Conservation (phyloP, 2,329 filamentous ascomycete genomes). For the Exophiala aquamarina region DNA sequence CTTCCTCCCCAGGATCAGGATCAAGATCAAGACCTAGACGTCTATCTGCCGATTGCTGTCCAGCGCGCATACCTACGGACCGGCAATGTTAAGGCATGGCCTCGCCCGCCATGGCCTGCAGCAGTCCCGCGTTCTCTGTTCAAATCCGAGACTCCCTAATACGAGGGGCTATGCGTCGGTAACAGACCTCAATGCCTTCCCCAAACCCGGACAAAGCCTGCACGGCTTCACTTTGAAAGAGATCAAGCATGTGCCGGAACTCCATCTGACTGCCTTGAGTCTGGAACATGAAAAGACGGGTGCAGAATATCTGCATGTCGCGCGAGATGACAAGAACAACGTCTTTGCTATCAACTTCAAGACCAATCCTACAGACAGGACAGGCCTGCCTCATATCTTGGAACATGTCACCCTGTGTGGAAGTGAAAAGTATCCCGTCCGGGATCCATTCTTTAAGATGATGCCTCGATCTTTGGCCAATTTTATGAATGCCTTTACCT, state of each 20-base stretch:
- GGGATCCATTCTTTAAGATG: slow-evolving; percentile 99
- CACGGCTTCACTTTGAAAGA: slow-evolving; percentile 91
- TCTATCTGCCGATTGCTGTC: background rate
- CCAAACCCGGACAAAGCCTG: slow-evolving; percentile 77
- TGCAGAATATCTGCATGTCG: slow-evolving; percentile 93
- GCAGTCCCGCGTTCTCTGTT: background rate
- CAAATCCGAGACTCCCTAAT: background rate
- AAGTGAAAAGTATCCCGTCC: slow-evolving; percentile 95
- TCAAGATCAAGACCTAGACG: too few relatives aligned
- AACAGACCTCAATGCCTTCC: slow-evolving; percentile 73
- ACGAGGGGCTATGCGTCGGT: slow-evolving; percentile 58
- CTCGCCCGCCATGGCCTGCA: slow-evolving; percentile 19
- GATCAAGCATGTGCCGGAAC: slow-evolving; percentile 88
- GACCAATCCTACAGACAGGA: slow-evolving; percentile 95
- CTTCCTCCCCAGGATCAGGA: too few relatives aligned
- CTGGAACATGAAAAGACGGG: slow-evolving; percentile 93
- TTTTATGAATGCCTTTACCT: slow-evolving; percentile 99
- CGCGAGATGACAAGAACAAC: slow-evolving; percentile 95
- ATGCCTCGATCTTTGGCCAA: slow-evolving; percentile 95
- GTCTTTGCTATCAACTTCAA: slow-evolving; percentile 99
- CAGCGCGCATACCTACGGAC: background rate
- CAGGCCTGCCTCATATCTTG: slow-evolving; percentile 92
- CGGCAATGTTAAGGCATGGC: slow-evolving; percentile 28
- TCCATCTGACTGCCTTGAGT: slow-evolving; percentile 87
- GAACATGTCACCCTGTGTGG: slow-evolving; percentile 97